phyloP scores from a whole-genome alignment of 257 asterid species.

The Solanum etuberosum region DNA sequence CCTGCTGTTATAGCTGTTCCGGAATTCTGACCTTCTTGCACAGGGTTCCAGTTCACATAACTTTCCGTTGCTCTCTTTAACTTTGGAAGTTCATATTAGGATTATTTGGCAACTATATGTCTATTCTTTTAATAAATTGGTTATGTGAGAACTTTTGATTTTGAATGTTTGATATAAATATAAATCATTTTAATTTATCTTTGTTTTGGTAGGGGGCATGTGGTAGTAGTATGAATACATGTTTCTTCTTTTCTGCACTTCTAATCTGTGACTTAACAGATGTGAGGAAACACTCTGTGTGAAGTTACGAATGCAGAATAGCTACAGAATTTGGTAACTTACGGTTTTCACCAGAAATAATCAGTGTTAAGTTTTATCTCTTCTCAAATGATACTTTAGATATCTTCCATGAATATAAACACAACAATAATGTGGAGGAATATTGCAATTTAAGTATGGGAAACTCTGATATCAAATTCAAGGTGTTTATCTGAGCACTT shows the following conservation, averaged over 20 bases:
- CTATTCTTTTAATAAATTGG: neutral
- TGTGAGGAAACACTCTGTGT: neutral
- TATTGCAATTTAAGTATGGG: neutral
- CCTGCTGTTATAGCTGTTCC: neutral
- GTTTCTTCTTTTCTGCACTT: neutral
- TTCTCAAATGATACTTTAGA: neutral
- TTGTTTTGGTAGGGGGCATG: neutral
- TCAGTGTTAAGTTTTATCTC: neutral
- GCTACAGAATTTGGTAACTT: neutral
- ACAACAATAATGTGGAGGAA: neutral
- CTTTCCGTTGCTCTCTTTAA: neutral
- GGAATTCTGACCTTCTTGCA: neutral
- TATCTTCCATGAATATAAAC: neutral
- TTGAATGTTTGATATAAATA: neutral
- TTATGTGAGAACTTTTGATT: neutral
- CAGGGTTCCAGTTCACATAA: neutral
- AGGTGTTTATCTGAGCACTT: neutral
- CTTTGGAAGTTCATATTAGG: neutral
- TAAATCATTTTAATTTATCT: neutral
- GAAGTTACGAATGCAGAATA: neutral
- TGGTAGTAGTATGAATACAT: neutral
- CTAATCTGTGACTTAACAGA: neutral
- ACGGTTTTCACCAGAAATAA: neutral
- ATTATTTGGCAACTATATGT: neutral
- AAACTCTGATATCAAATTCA: neutral